phyloP scores from a whole-genome alignment of 2,329 filamentous ascomycete species.

The Pseudonectria buxi region DNA sequence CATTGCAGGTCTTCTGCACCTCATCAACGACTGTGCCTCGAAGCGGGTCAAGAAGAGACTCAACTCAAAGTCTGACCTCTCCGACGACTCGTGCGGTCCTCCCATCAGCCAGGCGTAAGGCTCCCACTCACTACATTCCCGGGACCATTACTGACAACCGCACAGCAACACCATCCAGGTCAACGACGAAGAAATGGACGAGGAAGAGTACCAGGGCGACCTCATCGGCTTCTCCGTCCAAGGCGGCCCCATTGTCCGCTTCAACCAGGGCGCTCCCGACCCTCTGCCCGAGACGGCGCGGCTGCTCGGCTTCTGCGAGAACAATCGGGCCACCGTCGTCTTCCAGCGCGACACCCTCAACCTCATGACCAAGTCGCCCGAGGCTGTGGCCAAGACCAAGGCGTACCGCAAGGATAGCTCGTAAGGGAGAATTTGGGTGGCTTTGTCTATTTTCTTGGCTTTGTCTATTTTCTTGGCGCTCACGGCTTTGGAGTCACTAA shows the following conservation, averaged over 20 bases:
- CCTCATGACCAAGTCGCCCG: slow-evolving; percentile 21
- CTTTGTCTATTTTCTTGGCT: too few species aligned
- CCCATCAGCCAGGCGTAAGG: slow-evolving; percentile 40
- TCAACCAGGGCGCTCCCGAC: slow-evolving; percentile 28
- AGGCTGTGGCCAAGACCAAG: slow-evolving; percentile 1
- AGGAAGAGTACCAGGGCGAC: slow-evolving; percentile 26
- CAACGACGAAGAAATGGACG: slow-evolving; percentile 26
- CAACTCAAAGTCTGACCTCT: slow-evolving; percentile 15
- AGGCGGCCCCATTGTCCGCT: slow-evolving; percentile 40
- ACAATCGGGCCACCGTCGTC: slow-evolving; percentile 32
- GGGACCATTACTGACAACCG: slow-evolving; percentile 10
- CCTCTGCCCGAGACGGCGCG: slow-evolving; percentile 26
- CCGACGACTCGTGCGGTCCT: slow-evolving; percentile 22
- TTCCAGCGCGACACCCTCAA: slow-evolving; percentile 30
- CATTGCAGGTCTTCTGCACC: slow-evolving; percentile 46
- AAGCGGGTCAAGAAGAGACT: slow-evolving; percentile 30
- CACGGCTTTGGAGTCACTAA: too few species aligned
- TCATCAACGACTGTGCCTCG: slow-evolving; percentile 36
- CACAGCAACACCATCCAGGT: slow-evolving; percentile 31
- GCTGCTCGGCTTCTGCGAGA: slow-evolving; percentile 30
- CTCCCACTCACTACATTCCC: background rate
- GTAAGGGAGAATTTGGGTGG: too few species aligned
- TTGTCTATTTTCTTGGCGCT: too few species aligned
- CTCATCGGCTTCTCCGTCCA: slow-evolving; percentile 40
- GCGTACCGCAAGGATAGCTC: too few species aligned